Evolutionary conservation across 2,329 filamentous ascomycete species (phyloP).

Genomic region (Beauveria sp.): DNA sequence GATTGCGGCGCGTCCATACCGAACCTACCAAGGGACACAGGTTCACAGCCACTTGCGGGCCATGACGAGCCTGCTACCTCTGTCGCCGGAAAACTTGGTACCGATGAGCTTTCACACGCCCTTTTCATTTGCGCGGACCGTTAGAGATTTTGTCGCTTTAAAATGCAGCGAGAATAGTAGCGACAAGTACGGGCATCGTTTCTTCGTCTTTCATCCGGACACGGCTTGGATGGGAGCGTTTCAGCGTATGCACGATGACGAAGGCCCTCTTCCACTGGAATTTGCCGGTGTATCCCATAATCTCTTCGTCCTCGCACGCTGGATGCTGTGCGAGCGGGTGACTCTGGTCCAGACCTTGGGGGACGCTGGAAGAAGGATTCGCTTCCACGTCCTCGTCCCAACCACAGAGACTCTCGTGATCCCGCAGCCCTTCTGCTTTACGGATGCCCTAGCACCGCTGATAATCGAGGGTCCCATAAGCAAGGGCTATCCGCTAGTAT

Average conservation of each 20-base stretch:
- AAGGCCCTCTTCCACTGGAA: neutral
- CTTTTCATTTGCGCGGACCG: neutral
- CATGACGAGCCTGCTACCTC: neutral
- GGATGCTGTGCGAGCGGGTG: constrained; percentile 13
- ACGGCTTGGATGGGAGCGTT: constrained; percentile 10
- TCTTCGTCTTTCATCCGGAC: constrained; percentile 12
- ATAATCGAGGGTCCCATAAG: constrained; percentile 5
- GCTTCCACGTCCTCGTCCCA: constrained; percentile 8
- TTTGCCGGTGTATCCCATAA: constrained; percentile 7
- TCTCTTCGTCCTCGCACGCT: constrained; percentile 9
- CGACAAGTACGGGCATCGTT: constrained; percentile 1
- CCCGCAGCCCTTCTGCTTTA: constrained; percentile 7
- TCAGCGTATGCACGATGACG: neutral
- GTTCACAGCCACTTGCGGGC: neutral
- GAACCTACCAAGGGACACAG: constrained; percentile 6
- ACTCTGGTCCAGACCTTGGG: constrained; percentile 6
- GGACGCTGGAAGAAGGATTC: neutral
- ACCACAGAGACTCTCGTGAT: constrained; percentile 7
- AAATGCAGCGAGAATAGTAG: constrained; percentile 3
- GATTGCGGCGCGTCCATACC: neutral
- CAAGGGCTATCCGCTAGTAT: constrained; percentile 5
- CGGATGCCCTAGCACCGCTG: constrained; percentile 1
- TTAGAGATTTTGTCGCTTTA: constrained; percentile 9
- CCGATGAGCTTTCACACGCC: neutral
- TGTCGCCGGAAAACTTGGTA: neutral